These are phyloP conservation scores for Chrysanthemum makinoi DNA, from an alignment of 129 eudicot species.

Conservation along the genomic window DNA sequence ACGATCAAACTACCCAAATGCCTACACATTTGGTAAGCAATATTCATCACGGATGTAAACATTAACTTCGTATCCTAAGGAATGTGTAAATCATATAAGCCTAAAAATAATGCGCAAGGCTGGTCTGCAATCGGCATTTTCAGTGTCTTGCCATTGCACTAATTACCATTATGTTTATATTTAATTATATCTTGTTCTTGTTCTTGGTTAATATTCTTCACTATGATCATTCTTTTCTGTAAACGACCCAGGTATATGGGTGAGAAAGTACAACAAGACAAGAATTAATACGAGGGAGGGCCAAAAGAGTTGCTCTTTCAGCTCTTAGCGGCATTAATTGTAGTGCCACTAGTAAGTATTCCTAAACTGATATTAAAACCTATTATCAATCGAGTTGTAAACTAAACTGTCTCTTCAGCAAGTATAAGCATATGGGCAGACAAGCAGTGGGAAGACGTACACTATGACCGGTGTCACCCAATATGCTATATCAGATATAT, in stretches of 20 bases:
- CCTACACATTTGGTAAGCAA: conserved; percentile 73
- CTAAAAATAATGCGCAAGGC: neutral
- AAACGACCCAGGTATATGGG: conserved; percentile 70
- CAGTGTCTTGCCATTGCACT: neutral
- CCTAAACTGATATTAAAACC: neutral
- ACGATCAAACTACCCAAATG: conserved; percentile 59
- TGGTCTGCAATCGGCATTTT: neutral
- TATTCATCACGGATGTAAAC: neutral
- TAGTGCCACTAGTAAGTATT: conserved; percentile 28
- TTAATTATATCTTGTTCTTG: neutral
- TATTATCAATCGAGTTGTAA: conserved; percentile 8
- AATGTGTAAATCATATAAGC: neutral
- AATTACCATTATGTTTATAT: neutral
- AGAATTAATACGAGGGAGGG: conserved; percentile 93
- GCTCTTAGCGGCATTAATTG: conserved; percentile 80
- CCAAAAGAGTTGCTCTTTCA: conserved; percentile 77
- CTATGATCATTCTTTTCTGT: conserved; percentile 1
- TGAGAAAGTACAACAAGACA: conserved; percentile 54
- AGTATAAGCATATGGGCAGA: conserved; percentile 96
- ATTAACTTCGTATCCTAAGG: neutral
- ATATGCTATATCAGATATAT: conserved; percentile 68
- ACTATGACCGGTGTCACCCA: conserved; percentile 90
- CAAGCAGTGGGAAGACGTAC: conserved; percentile 99
- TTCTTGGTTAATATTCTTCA: neutral
- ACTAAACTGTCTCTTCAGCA: conserved; percentile 49